Base-by-base conservation (phyloP, 2,329 filamentous ascomycete genomes). In the Rutstroemia sp. region DNA sequence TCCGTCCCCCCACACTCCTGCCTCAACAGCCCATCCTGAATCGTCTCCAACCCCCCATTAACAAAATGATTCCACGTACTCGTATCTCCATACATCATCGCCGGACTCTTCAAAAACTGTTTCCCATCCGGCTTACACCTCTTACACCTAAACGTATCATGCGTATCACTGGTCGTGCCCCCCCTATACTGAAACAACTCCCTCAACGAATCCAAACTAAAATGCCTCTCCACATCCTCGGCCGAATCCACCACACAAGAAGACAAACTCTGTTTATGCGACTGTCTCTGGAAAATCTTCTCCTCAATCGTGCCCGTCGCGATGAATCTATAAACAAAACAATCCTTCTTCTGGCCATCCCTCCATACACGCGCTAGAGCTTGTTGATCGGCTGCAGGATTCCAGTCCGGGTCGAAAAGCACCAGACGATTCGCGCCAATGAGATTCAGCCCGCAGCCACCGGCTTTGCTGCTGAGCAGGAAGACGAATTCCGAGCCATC, bases 61-160 rank as follows among this genome's bases (percentile, higher is more conserved):
- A 87, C 82, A 73, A 96, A 95, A 72, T 99, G 94, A 68, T 99
- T 99, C 94, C 94, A 99, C n/a, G 90, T 92, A 73, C 91, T 97
- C 21, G 94, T 97, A 68, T 99, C 94, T 52, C 94, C 94, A 68
- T 99, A 99, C 58, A 99, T 75, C 86, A 97, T 92, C 1, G 94
- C 94, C 4, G 88, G 88, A 1, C 92, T 90, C 71, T 96, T 97
- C 68, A 96, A 82, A 61, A 81, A 82, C 72, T 99, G 94, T 59
- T 80, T 86, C 0, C 92, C 92, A 65, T 95, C 89, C 1, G 89
- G 86, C 67, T 87, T 88, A 72, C 94, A 99, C 42, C 94, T 79
- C 76, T 96, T 96, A 72, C 94, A 99, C 75, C 96, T 97, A 79
- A 99, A 97, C 0, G 92, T 97, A 68, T 97, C 94, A 70, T 99